These are phyloP conservation scores for Wickerhamomyces pijperi DNA, from an alignment of 805 yeast species.

Conservation along the genomic window DNA sequence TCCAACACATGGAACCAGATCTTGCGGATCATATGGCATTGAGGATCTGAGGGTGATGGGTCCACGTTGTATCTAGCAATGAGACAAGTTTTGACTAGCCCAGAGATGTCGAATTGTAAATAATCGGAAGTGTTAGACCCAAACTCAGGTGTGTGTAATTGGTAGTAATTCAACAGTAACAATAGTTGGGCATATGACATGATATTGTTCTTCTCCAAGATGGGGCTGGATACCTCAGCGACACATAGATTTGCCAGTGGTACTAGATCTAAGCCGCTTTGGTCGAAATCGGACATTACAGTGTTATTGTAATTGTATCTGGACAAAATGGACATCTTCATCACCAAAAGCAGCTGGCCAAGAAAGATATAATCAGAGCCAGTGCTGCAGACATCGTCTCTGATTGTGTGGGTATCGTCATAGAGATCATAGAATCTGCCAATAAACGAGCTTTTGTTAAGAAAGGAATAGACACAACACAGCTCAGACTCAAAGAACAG, in stretches of 20 bases:
- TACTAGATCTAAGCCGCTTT: background rate
- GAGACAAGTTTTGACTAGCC: background rate
- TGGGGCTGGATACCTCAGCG: background rate
- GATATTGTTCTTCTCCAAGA: background rate
- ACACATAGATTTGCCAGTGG: background rate
- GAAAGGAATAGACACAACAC: background rate
- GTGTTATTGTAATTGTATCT: no score
- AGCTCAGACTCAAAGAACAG: background rate
- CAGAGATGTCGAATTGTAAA: background rate
- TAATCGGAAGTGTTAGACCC: background rate
- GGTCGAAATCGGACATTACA: no score
- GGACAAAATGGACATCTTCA: background rate
- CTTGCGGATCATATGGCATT: background rate
- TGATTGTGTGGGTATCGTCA: background rate
- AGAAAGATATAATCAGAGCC: background rate
- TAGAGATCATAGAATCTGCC: background rate
- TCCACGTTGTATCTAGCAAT: background rate
- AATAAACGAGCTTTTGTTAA: no score
- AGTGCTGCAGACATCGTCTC: no score
- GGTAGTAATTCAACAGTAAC: background rate
- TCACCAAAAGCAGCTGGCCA: background rate
- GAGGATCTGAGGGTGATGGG: background rate
- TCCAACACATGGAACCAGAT: background rate
- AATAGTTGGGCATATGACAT: background rate
- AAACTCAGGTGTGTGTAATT: background rate